Percentiles rank a stretch among this genome's conserved stretches.
phyloP scores from a whole-genome alignment of 2,329 filamentous ascomycete genomes.

The Pseudogymnoascus sp. region DNA sequence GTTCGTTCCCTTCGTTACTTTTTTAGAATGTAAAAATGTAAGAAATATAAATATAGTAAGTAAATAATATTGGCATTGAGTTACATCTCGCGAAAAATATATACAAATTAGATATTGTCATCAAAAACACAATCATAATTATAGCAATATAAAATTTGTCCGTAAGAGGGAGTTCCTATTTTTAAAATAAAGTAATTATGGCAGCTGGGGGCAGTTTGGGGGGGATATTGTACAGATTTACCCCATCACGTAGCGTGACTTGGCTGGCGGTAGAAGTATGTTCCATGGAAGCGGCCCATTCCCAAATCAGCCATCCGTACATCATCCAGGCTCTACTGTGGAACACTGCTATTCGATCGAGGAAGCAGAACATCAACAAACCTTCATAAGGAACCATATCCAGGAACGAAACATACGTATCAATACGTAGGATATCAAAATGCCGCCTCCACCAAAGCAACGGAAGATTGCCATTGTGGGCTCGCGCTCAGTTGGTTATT shows the following conservation, averaged over 20 bases:
- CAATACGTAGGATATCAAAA: slow-evolving; percentile 10
- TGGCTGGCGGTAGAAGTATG: slow-evolving; percentile 2
- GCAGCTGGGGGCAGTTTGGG: neutral
- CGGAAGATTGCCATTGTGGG: slow-evolving; percentile 94
- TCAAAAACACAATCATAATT: neutral
- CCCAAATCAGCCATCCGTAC: slow-evolving; percentile 2
- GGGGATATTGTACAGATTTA: neutral
- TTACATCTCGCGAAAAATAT: neutral
- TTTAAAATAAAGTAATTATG: neutral
- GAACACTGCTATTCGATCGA: neutral
- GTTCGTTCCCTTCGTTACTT: neutral
- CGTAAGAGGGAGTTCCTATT: too few relatives aligned
- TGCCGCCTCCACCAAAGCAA: slow-evolving; percentile 53
- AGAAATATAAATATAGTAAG: neutral
- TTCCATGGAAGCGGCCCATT: neutral
- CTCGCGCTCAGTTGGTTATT: slow-evolving; percentile 82
- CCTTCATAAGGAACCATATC: neutral
- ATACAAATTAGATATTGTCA: neutral
- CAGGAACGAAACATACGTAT: slow-evolving; percentile 4
- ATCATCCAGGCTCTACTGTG: slow-evolving; percentile 3
- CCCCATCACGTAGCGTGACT: neutral
- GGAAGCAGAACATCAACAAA: slow-evolving; percentile 7
- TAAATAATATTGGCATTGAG: neutral
- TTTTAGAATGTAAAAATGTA: neutral
- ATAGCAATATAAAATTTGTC: too few relatives aligned